phyloP scores from a whole-genome alignment of 345 rosid species.

The Salix arbutifolia region DNA sequence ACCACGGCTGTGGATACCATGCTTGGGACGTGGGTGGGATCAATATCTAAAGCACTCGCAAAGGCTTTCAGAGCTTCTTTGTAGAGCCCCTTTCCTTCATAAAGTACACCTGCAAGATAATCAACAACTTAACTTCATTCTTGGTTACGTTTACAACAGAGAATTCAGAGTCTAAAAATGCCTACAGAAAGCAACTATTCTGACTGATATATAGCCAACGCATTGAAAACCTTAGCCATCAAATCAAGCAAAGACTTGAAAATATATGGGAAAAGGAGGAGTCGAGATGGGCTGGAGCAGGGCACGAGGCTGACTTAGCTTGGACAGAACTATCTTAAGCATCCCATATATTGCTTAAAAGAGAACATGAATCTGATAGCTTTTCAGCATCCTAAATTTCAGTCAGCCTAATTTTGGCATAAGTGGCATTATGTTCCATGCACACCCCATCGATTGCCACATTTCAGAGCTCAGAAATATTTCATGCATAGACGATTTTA shows the following conservation, averaged over 20 bases:
- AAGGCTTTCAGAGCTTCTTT: slow-evolving; percentile 49
- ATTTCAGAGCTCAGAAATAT: not conserved
- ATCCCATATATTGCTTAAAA: not conserved
- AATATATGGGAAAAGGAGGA: not conserved
- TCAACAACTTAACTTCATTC: not conserved
- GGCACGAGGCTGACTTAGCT: not conserved
- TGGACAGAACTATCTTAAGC: not conserved
- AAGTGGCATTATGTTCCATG: not conserved
- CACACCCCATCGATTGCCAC: not conserved
- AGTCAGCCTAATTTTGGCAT: not conserved
- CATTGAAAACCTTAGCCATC: too few relatives aligned
- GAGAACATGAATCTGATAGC: not conserved
- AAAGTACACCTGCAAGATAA: slow-evolving; percentile 37
- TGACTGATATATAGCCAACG: too few relatives aligned
- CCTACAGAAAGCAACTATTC: too few relatives aligned
- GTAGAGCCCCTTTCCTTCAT: slow-evolving; percentile 41
- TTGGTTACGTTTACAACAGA: too few relatives aligned
- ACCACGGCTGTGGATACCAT: slow-evolving; percentile 45
- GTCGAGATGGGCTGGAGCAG: not conserved
- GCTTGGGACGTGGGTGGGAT: slow-evolving; percentile 57
- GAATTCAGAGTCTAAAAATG: too few relatives aligned
- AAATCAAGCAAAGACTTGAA: not conserved
- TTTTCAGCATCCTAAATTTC: not conserved
- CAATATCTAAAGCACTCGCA: slow-evolving; percentile 46
- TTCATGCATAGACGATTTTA: not conserved